Base-by-base conservation (phyloP, 2,329 filamentous ascomycete genomes). In the Epichloe coenophiala region DNA sequence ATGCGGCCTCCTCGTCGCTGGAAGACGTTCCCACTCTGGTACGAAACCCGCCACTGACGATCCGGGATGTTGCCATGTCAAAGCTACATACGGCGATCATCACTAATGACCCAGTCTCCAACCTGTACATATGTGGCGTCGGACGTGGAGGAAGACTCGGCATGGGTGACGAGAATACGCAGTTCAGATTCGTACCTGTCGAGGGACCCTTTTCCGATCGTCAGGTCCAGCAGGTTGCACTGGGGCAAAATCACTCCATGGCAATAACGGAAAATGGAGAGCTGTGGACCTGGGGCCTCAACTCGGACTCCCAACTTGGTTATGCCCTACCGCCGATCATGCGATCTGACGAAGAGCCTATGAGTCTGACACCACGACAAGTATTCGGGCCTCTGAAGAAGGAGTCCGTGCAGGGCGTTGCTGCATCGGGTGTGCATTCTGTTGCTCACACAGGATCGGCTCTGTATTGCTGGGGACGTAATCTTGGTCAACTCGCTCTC, bases 381-480 rank as follows among this genome's bases (percentile, higher is more conserved):
- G 86, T 98, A 0, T 96, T 94, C 65, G 91, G 93, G 0, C 79
- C 88, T 0, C 72, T 98, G 52, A 97, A 96, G 62, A 88, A 89
- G 61, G 93, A 97, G 62, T 63, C 71, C 1, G 78, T 97, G 15
- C 66, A 86, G 21, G 93, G 93, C 1, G 79, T 90, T 51, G 89
- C 93, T 2, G 91, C 93, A 6, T 97, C 93, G 2, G 76, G 87
- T 0, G 82, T 95, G 39, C 93, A 98, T 67, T 97, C 93, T 0
- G 90, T 94, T 3, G 88, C 88, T 0, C 86, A 93, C 60, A 96
- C 88, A 0, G 75, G 78, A 1, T 80, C 81, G 1, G 87, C 88
- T 1, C 70, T 98, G 1, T 98, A 87, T 63, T 95, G 88, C 2
- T 98, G 95, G 75, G 93, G 93, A 21, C 94, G 93, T 60, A 98